Conservation (phyloP, 2,329 filamentous ascomycete species). For the Neobulgaria alba region DNA sequence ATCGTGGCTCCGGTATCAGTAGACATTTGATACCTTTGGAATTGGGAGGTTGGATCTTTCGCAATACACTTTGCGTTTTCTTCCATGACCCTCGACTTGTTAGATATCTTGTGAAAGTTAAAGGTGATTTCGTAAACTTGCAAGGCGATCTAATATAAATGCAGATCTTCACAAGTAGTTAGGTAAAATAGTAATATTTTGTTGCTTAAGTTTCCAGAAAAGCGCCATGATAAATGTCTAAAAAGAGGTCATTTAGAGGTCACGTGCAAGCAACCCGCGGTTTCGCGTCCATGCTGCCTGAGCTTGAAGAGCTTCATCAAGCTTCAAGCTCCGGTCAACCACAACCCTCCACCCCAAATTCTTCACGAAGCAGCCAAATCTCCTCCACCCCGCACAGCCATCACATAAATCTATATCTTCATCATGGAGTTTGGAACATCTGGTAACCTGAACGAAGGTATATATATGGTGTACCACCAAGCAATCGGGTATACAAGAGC, state of each 20-base stretch:
- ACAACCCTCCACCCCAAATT: slow-evolving; percentile 5
- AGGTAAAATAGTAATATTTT: too few relatives aligned
- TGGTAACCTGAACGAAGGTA: slow-evolving; percentile 57
- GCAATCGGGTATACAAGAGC: slow-evolving; percentile 15
- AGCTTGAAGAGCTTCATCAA: slow-evolving; percentile 16
- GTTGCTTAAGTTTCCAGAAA: neutral
- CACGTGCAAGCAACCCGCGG: slow-evolving; percentile 8
- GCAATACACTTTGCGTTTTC: too few relatives aligned
- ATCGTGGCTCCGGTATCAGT: too few relatives aligned
- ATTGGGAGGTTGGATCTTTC: too few relatives aligned
- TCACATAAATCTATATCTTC: slow-evolving; percentile 7
- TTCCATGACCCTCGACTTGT: too few relatives aligned
- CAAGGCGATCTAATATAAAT: too few relatives aligned
- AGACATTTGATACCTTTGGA: too few relatives aligned
- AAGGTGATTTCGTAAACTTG: too few relatives aligned
- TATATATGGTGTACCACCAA: slow-evolving; percentile 13
- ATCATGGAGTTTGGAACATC: slow-evolving; percentile 56
- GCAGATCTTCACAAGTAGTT: too few relatives aligned
- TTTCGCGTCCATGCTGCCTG: slow-evolving; percentile 15
- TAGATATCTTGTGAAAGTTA: too few relatives aligned
- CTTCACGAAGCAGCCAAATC: too few relatives aligned
- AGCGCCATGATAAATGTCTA: neutral
- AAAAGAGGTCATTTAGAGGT: slow-evolving; percentile 1
- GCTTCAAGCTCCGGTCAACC: slow-evolving; percentile 16
- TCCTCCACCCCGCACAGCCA: neutral